Evolutionary conservation across 2,329 filamentous ascomycete genomes (phyloP).

Genomic region (Colletotrichum aenigma): DNA sequence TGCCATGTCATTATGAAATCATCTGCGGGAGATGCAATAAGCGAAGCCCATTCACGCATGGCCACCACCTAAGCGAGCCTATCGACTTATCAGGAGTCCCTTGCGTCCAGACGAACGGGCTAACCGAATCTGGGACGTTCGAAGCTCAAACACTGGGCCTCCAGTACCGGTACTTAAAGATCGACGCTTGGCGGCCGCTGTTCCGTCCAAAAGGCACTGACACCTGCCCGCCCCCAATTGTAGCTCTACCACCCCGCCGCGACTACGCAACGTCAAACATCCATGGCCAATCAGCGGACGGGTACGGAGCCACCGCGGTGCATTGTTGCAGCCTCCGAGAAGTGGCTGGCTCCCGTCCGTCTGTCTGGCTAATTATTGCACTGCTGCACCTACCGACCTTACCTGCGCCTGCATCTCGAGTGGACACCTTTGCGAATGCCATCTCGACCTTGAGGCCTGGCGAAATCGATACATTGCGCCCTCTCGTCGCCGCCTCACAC

Average conservation of each 20-base stretch:
- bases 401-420: not conserved
- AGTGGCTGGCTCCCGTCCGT: slow-evolving; percentile 10
- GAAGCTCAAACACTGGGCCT: not conserved
- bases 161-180: slow-evolving; percentile 11
- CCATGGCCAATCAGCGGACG: slow-evolving; percentile 5
- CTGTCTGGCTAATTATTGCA: not conserved
- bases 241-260: slow-evolving; percentile 20
- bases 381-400: not conserved
- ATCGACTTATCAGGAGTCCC: not conserved
- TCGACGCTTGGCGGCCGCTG: not conserved
- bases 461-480: not conserved
- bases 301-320: slow-evolving; percentile 1
- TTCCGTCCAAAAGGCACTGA: not conserved
- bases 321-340: slow-evolving; percentile 7
- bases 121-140: not conserved
- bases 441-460: not conserved
- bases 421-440: slow-evolving; percentile 12
- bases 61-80: not conserved
- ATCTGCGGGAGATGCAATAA: not conserved
- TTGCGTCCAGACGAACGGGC: not conserved
- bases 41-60: not conserved
- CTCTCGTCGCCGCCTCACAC: not conserved
- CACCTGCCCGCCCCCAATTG: not conserved
- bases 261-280: slow-evolving; percentile 12
- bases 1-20: slow-evolving; percentile 11